A percentile compares a stretch with the other conserved stretches of the same genome.
Evolutionary conservation across 2,329 filamentous ascomycete species (phyloP).

Genomic region (Exophiala xenobiotica): DNA sequence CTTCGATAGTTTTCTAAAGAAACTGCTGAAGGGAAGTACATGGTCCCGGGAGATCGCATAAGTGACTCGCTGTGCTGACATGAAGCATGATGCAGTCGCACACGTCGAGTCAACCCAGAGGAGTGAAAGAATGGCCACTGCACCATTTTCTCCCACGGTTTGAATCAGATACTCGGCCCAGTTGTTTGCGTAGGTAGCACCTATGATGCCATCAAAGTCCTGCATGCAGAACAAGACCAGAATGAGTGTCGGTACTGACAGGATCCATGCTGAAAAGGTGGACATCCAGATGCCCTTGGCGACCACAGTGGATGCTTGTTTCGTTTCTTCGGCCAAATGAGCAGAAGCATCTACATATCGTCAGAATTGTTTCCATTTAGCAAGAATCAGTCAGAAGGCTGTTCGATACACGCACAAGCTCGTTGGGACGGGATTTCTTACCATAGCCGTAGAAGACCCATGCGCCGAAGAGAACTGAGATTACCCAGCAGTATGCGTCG

Average conservation of each 20-base stretch:
- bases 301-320: conserved; percentile 39
- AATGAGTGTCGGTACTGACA: conserved; percentile 41
- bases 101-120: conserved; percentile 43
- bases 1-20: conserved; percentile 36
- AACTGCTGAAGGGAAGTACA: conserved; percentile 40
- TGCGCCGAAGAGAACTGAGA: conserved; percentile 39
- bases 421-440: too few species aligned
- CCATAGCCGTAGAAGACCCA: conserved; percentile 41
- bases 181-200: conserved; percentile 40
- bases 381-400: too few species aligned
- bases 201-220: conserved; percentile 41
- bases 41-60: conserved; percentile 43
- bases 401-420: too few species aligned
- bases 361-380: too few species aligned
- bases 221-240: conserved; percentile 44
- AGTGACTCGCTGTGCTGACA: conserved; percentile 43
- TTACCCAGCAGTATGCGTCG: conserved; percentile 40
- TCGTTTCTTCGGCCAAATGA: conserved; percentile 42
- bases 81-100: conserved; percentile 40
- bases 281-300: conserved; percentile 43
- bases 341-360: conserved; percentile 29
- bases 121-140: conserved; percentile 37
- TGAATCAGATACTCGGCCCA: conserved; percentile 44
- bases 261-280: conserved; percentile 38
- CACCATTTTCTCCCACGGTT: conserved; percentile 38